Conservation (phyloP, 2,329 filamentous ascomycete genomes). For the Fusarium chlamydosporum region DNA sequence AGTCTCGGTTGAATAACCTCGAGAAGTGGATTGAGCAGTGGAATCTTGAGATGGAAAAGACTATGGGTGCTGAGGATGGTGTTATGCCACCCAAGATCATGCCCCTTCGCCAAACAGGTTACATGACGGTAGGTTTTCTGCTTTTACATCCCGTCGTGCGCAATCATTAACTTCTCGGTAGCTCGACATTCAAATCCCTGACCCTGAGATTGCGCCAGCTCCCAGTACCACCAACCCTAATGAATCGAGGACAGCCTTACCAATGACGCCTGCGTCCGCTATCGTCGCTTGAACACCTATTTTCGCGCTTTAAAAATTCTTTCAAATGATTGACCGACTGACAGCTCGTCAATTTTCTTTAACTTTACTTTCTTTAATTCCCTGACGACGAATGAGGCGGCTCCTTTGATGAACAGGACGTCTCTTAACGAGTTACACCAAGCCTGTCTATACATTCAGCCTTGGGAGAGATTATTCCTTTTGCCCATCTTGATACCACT, state of each 20-base stretch:
- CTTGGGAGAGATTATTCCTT: slow-evolving; percentile 39
- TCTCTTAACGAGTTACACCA: slow-evolving; percentile 45
- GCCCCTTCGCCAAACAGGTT: slow-evolving; percentile 84
- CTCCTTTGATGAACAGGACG: slow-evolving; percentile 46
- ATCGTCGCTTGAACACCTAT: slow-evolving; percentile 42
- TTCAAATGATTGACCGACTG: slow-evolving; percentile 29
- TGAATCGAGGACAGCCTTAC: slow-evolving; percentile 54
- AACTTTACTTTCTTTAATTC: slow-evolving; percentile 44
- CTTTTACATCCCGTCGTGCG: neutral
- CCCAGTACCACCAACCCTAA: slow-evolving; percentile 60
- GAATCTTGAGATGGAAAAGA: slow-evolving; percentile 80
- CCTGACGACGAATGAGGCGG: slow-evolving; percentile 48
- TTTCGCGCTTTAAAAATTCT: slow-evolving; percentile 13
- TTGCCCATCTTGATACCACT: slow-evolving; percentile 50
- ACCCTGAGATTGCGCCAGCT: slow-evolving; percentile 76
- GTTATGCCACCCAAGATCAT: slow-evolving; percentile 77
- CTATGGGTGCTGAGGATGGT: slow-evolving; percentile 65
- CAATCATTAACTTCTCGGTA: slow-evolving; percentile 53
- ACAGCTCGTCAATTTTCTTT: slow-evolving; percentile 28
- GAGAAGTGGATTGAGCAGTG: slow-evolving; percentile 89
- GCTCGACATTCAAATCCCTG: slow-evolving; percentile 86
- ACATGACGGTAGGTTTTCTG: slow-evolving; percentile 77
- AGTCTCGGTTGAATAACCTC: slow-evolving; percentile 76
- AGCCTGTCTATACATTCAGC: slow-evolving; percentile 42
- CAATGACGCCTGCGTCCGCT: slow-evolving; percentile 53